phyloP scores from a whole-genome alignment of 768 basidiomycete species.

The Lactifluus rugatus region DNA sequence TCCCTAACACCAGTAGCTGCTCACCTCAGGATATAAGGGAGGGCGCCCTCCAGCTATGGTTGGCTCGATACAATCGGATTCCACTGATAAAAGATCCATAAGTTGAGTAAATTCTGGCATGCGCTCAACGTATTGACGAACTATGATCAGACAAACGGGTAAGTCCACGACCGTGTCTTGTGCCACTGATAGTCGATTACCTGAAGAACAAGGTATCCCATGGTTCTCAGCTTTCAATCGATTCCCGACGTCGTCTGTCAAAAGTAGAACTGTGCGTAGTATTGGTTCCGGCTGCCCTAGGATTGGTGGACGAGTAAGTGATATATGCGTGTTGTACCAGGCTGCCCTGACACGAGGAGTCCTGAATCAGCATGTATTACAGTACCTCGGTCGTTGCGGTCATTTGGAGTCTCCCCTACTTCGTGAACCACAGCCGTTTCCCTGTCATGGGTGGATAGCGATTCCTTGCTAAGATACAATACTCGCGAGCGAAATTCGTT shows the following conservation, averaged over 20 bases:
- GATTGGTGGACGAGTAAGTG: slow-evolving; percentile 39
- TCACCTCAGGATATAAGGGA: slow-evolving; percentile 68
- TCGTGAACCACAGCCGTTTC: slow-evolving; percentile 74
- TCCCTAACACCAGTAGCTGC: slow-evolving; percentile 14
- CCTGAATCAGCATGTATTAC: neutral
- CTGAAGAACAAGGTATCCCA: slow-evolving; percentile 52
- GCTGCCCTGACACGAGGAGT: slow-evolving; percentile 57
- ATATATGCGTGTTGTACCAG: slow-evolving; percentile 80
- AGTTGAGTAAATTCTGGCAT: slow-evolving; percentile 56
- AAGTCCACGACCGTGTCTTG: neutral
- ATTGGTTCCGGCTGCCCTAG: slow-evolving; percentile 38
- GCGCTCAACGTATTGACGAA: slow-evolving; percentile 73
- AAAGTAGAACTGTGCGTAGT: slow-evolving; percentile 58
- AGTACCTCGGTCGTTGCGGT: slow-evolving; percentile 85
- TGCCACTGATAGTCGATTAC: slow-evolving; percentile 29
- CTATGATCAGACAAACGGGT: slow-evolving; percentile 28
- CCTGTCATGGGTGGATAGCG: slow-evolving; percentile 29
- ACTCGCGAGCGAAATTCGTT: slow-evolving; percentile 78
- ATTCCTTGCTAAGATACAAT: neutral
- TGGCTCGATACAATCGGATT: slow-evolving; percentile 52
- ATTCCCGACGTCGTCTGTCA: slow-evolving; percentile 88
- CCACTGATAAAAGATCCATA: slow-evolving; percentile 73
- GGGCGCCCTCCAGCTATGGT: slow-evolving; percentile 42
- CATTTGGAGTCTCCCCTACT: slow-evolving; percentile 79
- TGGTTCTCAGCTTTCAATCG: slow-evolving; percentile 60